These are phyloP conservation scores for Sugiyamaella valdiviana DNA, from an alignment of 805 yeast genomes.

Conservation along the genomic window DNA sequence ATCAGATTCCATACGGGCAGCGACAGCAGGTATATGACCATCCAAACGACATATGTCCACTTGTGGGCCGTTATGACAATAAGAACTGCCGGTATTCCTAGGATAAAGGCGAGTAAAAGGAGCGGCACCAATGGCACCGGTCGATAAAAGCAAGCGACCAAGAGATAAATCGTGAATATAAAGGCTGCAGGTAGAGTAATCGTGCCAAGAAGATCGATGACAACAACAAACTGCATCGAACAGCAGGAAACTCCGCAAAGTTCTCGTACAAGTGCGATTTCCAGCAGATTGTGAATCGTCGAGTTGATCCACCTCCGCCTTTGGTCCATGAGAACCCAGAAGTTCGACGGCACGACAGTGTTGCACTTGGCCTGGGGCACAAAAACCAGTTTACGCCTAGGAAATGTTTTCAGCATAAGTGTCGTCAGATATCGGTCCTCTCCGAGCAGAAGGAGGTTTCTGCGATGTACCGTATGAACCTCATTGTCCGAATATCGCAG, in stretches of 20 bases:
- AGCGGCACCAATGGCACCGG: slow-evolving; percentile 79
- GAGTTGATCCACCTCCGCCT: slow-evolving; percentile 97
- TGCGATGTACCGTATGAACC: slow-evolving; percentile 74
- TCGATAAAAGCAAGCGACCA: slow-evolving; percentile 58
- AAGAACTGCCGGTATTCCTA: slow-evolving; percentile 80
- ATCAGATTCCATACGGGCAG: slow-evolving; percentile 93
- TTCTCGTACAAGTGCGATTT: slow-evolving; percentile 74
- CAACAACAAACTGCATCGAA: slow-evolving; percentile 88
- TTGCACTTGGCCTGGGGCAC: slow-evolving; percentile 89
- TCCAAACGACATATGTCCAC: slow-evolving; percentile 67
- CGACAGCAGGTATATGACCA: slow-evolving; percentile 68
- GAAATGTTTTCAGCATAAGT: slow-evolving; percentile 81
- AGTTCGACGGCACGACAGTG: slow-evolving; percentile 80
- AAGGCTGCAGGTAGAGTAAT: slow-evolving; percentile 85
- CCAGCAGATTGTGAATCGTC: slow-evolving; percentile 87
- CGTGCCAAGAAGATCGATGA: slow-evolving; percentile 80
- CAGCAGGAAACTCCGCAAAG: slow-evolving; percentile 92
- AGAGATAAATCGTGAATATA: slow-evolving; percentile 72
- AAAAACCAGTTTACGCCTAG: slow-evolving; percentile 79
- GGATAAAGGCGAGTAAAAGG: slow-evolving; percentile 64
- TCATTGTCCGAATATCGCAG: slow-evolving; percentile 86
- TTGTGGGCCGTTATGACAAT: slow-evolving; percentile 73
- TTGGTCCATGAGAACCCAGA: slow-evolving; percentile 75
- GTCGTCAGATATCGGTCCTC: slow-evolving; percentile 86
- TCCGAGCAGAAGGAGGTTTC: slow-evolving; percentile 78